These are phyloP conservation scores for Diplodia seriata DNA, from an alignment of 2,329 filamentous ascomycete species.

Conservation along the genomic window DNA sequence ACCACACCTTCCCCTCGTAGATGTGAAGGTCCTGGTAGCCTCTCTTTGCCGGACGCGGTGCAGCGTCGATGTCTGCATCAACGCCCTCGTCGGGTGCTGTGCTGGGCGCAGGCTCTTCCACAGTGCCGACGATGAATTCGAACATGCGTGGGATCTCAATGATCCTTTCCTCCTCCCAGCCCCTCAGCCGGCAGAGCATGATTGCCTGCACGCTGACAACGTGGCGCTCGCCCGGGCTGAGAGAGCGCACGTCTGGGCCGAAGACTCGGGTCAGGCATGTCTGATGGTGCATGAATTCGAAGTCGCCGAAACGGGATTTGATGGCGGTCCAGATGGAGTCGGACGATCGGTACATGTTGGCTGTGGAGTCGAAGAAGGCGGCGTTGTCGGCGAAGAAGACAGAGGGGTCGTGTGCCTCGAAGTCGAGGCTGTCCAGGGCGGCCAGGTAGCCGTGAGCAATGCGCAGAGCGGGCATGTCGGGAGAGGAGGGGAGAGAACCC, in stretches of 20 bases:
- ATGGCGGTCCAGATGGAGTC: constrained; percentile 24
- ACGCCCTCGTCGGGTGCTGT: background rate
- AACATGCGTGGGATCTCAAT: constrained; percentile 27
- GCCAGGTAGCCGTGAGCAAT: constrained; percentile 17
- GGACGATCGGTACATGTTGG: constrained; percentile 5
- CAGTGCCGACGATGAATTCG: constrained; percentile 24
- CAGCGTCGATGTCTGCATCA: background rate
- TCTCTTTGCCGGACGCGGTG: background rate
- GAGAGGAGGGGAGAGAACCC: constrained; percentile 14
- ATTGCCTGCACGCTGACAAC: constrained; percentile 27
- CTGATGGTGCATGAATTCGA: constrained; percentile 29
- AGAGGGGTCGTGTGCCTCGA: background rate
- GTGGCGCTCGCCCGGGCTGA: constrained; percentile 3
- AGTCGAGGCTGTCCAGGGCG: constrained; percentile 22
- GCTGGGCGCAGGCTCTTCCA: background rate
- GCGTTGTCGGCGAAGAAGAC: constrained; percentile 22
- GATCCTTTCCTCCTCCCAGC: constrained; percentile 29
- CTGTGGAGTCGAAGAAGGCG: constrained; percentile 13
- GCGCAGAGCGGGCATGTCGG: constrained; percentile 6
- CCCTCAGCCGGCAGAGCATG: constrained; percentile 26
- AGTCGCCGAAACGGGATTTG: constrained; percentile 8
- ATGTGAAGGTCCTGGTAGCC: constrained; percentile 30
- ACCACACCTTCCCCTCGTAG: constrained; percentile 28
- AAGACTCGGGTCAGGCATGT: constrained; percentile 22
- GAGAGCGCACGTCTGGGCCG: constrained; percentile 6